A percentile compares a stretch with the other conserved stretches of the same genome.
phyloP scores from a whole-genome alignment of 2,329 filamentous ascomycete genomes.

The Neocatenulostroma microsporum region DNA sequence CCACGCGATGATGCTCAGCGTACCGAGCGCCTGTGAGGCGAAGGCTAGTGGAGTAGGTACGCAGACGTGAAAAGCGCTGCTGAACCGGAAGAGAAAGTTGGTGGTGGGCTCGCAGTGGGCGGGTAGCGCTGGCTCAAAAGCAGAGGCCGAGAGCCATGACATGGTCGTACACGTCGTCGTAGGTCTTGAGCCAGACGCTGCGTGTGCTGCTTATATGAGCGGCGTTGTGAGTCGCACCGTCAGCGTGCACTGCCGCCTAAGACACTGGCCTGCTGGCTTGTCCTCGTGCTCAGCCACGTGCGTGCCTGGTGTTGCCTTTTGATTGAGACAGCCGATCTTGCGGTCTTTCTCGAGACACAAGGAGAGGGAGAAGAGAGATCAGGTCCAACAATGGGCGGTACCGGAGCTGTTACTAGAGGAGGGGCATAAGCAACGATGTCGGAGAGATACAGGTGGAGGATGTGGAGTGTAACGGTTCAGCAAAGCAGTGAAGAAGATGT shows the following conservation, averaged over 20 bases:
- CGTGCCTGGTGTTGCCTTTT: constrained; percentile 6
- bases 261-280: constrained; percentile 7
- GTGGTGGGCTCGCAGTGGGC: constrained; percentile 54
- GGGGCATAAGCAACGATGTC: too few species aligned
- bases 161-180: constrained; percentile 13
- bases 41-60: constrained; percentile 57
- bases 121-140: constrained; percentile 40
- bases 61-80: constrained; percentile 54
- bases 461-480: too few species aligned
- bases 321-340: too few species aligned
- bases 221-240: too few species aligned
- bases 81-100: constrained; percentile 50
- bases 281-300: constrained; percentile 19
- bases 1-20: constrained; percentile 58
- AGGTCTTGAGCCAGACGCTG: neutral
- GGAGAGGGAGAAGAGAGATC: too few species aligned
- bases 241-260: neutral
- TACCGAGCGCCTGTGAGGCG: constrained; percentile 53
- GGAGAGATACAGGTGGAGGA: too few species aligned
- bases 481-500: neutral
- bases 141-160: constrained; percentile 20
- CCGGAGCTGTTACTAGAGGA: too few species aligned
- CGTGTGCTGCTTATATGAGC: too few species aligned
- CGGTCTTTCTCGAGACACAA: too few species aligned
- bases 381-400: too few species aligned